Conservation (phyloP, 2,329 filamentous ascomycete species). For the Penicillium sp. region DNA sequence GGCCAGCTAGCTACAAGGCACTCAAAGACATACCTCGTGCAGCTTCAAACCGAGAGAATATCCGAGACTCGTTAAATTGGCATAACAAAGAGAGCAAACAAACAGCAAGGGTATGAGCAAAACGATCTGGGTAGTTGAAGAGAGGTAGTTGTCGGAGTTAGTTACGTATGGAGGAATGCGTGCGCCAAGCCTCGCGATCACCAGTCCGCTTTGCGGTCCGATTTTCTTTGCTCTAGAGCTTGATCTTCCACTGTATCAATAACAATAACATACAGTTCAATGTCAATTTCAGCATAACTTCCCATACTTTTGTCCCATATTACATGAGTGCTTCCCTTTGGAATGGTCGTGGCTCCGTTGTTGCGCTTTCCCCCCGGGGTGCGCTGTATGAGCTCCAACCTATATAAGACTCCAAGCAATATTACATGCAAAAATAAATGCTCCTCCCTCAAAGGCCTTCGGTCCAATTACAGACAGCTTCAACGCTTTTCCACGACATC, state of each 20-base stretch:
- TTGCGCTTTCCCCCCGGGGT: constrained; percentile 28
- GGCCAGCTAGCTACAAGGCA: constrained; percentile 15
- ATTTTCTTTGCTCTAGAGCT: constrained; percentile 11
- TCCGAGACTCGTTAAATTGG: background rate
- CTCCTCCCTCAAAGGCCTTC: constrained; percentile 2
- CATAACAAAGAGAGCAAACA: constrained; percentile 10
- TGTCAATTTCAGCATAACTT: constrained; percentile 3
- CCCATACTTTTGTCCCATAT: background rate
- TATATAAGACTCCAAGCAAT: constrained; percentile 15
- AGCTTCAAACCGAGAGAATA: constrained; percentile 6
- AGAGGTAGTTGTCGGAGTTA: constrained; percentile 6
- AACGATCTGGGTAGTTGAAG: background rate
- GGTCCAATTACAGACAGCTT: constrained; percentile 2
- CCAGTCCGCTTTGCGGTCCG: constrained; percentile 14
- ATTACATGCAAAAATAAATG: constrained; percentile 10
- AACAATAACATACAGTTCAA: background rate
- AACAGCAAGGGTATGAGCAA: background rate
- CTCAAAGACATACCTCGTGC: constrained; percentile 18
- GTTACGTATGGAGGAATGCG: constrained; percentile 25
- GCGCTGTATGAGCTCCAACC: constrained; percentile 21
- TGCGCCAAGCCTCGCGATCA: constrained; percentile 21
- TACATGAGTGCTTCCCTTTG: constrained; percentile 10
- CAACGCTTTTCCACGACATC: constrained; percentile 31
- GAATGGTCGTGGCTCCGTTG: constrained; percentile 34
- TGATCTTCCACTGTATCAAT: background rate